Evolutionary conservation across 352 stramenopile genomes (phyloP).

Genomic region (Pythium scleroteichum): DNA sequence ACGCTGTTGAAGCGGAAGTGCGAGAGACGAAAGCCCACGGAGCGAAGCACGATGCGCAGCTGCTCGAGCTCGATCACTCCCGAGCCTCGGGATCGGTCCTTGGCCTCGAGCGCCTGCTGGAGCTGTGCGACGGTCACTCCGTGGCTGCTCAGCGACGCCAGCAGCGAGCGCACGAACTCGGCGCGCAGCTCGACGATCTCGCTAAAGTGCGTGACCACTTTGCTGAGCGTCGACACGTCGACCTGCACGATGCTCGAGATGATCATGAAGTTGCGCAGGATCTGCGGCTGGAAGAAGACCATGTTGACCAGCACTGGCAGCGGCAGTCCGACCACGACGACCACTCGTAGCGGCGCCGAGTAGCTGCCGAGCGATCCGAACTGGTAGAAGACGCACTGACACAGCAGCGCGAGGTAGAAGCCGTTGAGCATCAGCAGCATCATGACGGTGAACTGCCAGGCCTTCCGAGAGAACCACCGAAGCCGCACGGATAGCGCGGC

Average conservation of each 20-base stretch:
- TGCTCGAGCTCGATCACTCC: constrained; percentile 48
- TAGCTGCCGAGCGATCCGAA: constrained; percentile 5
- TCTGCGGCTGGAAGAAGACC: constrained; percentile 54
- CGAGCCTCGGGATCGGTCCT: constrained; percentile 23
- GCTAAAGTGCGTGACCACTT: constrained; percentile 63
- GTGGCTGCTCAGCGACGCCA: constrained; percentile 26
- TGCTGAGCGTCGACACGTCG: constrained; percentile 47
- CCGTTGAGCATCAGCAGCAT: constrained; percentile 71
- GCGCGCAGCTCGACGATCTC: constrained; percentile 57
- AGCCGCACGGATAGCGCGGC: constrained; percentile 21
- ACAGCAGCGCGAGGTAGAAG: constrained; percentile 60
- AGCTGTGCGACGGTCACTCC: constrained; percentile 39
- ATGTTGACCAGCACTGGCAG: constrained; percentile 62
- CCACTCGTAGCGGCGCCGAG: constrained; percentile 16
- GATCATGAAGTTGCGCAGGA: constrained; percentile 66
- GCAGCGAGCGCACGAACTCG: constrained; percentile 44
- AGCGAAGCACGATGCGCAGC: constrained; percentile 37
- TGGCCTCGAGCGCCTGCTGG: constrained; percentile 25
- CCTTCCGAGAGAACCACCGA: constrained; percentile 62
- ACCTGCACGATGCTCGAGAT: constrained; percentile 57
- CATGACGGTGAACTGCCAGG: constrained; percentile 66
- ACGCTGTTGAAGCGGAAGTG: constrained; percentile 67
- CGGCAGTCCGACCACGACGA: constrained; percentile 28
- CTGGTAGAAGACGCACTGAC: constrained; percentile 68
- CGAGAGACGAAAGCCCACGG: constrained; percentile 48